Base-by-base conservation (phyloP, 805 yeast genomes). In the Ogataea paradorogensis region DNA sequence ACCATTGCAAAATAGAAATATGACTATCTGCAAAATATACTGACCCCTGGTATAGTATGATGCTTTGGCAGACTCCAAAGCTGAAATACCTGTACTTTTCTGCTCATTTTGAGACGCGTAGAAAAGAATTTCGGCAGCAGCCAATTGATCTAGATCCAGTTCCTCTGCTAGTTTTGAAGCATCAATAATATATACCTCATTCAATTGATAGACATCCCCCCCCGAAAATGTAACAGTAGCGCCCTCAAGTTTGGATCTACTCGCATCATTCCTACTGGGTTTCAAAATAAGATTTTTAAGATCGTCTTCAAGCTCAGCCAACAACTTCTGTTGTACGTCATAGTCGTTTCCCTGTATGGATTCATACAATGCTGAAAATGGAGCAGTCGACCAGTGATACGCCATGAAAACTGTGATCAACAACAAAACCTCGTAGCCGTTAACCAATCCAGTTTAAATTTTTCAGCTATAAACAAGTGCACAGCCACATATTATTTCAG, bases 111-210 rank as follows among this genome's bases (percentile, higher is more conserved):
- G 65, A 16, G 58, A 58, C 3, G 88, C 73, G 44, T 62, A 58
- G 35, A 65, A 73, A 2, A 90, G 68, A 20, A 86, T 56, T 54
- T 88, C 85, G 1, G 95, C 93, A 1, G 86, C 74, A 2, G 75
- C 68, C 21, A 84, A 37, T 58, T 91, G 97, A 60, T 91, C 95
- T 36, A 91, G 66, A 35, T 84, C 69, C 37, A 91, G 68, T 27
- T 78, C 79, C 47, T 80, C 85, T 0, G 90, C 66, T 13, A 84
- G 54, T 16, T 69, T 67, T 4, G 79, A 67, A 1, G 88, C 73
- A 4, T 74, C 69, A 37, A 78, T 70, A 27, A 83, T 69, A 50
- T 88, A 90, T 27, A 77, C 76, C 33, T 76, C 67, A 54, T 84
- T 87, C 23, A 90, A 60, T 43, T 74, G 74, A 50, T 74, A 82